phyloP scores from a whole-genome alignment of 257 asterid species.

The Buddleja alternifolia region DNA sequence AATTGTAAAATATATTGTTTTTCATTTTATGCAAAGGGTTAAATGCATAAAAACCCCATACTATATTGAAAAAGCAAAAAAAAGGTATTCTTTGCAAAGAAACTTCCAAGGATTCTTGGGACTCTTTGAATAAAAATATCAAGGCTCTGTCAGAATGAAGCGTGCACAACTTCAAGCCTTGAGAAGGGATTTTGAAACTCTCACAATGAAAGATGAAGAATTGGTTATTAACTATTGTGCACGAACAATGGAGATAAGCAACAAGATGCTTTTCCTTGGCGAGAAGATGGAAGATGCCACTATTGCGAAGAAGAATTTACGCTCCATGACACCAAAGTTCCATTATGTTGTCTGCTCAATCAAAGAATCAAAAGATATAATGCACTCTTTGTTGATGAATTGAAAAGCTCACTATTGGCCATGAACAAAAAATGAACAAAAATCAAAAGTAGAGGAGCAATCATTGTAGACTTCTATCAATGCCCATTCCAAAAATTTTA shows the following conservation, averaged over 20 bases:
- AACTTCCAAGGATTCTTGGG: conserved; percentile 18
- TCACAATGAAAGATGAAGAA: conserved; percentile 9
- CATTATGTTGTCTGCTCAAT: conserved; percentile 16
- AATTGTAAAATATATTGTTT: too few relatives aligned
- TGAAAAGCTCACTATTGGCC: conserved; percentile 4
- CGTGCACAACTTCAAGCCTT: conserved; percentile 10
- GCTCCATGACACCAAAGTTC: conserved; percentile 9
- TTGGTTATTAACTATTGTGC: background rate
- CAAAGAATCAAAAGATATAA: conserved; percentile 19
- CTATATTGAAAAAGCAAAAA: too few relatives aligned
- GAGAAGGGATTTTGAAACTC: too few relatives aligned
- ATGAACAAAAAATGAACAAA: background rate
- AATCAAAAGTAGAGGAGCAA: conserved; percentile 1
- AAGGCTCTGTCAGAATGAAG: conserved; percentile 9
- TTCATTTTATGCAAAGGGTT: too few relatives aligned
- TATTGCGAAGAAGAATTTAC: background rate
- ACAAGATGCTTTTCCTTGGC: background rate
- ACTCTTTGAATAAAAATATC: conserved; percentile 17
- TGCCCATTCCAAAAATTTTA: background rate
- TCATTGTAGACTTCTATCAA: background rate
- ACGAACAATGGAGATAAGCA: background rate
- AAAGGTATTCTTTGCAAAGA: conserved; percentile 28
- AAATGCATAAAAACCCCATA: too few relatives aligned
- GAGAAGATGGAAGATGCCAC: background rate
- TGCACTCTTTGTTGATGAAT: background rate